These are phyloP conservation scores for Polysphondylium violaceum DNA, from an alignment of 78 protist genomes.

Conservation along the genomic window DNA sequence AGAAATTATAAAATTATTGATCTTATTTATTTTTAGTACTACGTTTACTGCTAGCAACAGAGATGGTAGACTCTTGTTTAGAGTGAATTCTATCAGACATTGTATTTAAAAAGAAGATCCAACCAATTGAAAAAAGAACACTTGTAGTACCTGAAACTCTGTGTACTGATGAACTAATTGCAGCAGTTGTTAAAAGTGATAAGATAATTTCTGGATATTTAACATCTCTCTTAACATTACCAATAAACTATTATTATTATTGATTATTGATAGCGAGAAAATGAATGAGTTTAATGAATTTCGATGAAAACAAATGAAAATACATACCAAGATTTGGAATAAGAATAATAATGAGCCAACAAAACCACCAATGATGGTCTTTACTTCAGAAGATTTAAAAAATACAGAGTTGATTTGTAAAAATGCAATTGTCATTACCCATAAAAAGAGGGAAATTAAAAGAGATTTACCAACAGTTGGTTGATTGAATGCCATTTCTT, in stretches of 20 bases:
- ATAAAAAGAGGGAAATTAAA: constrained; percentile 10
- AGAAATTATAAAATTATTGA: too few species aligned
- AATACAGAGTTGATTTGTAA: constrained; percentile 19
- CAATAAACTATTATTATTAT: constrained; percentile 35
- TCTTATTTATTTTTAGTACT: constrained; percentile 7
- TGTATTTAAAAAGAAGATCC: not conserved
- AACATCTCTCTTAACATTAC: constrained; percentile 48
- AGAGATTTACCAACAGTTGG: constrained; percentile 23
- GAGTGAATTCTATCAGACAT: constrained; percentile 1
- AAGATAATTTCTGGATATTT: constrained; percentile 22
- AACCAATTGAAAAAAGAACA: constrained; percentile 20
- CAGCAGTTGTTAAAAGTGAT: not conserved
- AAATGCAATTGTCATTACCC: constrained; percentile 33
- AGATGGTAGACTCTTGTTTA: not conserved
- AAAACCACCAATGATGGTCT: constrained; percentile 57
- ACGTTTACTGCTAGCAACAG: not conserved
- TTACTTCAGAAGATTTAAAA: constrained; percentile 14
- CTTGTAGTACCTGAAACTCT: constrained; percentile 58
- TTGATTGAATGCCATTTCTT: constrained; percentile 23
- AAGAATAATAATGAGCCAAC: constrained; percentile 72
- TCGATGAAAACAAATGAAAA: not conserved
- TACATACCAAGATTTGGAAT: constrained; percentile 46
- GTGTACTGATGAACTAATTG: constrained; percentile 56
- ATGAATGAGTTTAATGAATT: too few species aligned
- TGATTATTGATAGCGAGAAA: too few species aligned